Percentiles rank a stretch among this genome's conserved stretches.
Evolutionary conservation across 169 alveolate genomes (phyloP).

Genomic region (Condylostoma magnum): DNA sequence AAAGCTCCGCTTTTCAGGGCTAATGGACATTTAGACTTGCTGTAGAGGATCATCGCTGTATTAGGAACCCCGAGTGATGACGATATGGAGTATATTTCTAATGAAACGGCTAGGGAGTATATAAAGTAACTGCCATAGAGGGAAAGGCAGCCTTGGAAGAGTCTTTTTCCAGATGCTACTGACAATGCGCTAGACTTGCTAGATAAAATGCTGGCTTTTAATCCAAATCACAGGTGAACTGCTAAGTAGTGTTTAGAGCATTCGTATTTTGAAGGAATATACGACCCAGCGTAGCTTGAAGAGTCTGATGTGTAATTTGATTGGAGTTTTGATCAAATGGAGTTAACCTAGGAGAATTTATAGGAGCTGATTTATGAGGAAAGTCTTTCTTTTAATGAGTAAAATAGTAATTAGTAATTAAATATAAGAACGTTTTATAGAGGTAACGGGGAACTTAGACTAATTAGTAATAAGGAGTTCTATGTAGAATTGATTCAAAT

Average conservation of each 20-base stretch:
- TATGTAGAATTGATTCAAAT: too few species aligned
- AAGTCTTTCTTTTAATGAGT: too few species aligned
- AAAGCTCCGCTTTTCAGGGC: constrained; percentile 34
- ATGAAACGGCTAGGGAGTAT: neutral
- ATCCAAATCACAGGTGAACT: neutral
- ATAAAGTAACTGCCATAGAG: neutral
- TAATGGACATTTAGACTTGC: neutral
- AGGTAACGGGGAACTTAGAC: too few species aligned
- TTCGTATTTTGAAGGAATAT: neutral
- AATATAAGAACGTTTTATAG: too few species aligned
- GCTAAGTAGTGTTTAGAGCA: neutral
- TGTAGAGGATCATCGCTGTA: neutral
- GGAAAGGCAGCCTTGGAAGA: neutral
- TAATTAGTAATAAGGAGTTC: too few species aligned
- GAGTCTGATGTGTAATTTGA: too few species aligned
- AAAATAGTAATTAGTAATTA: too few species aligned
- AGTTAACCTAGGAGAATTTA: too few species aligned
- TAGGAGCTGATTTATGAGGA: too few species aligned
- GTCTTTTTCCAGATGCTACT: neutral
- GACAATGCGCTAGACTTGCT: neutral
- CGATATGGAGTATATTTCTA: neutral
- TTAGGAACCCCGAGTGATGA: neutral
- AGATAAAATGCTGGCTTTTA: neutral
- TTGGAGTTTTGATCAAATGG: too few species aligned
- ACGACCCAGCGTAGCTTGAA: too few species aligned